Evolutionary conservation across 2,329 filamentous ascomycete species (phyloP), one percentile per base, ranked within the genome.

Genomic region (Aspergillus ustus): DNA sequence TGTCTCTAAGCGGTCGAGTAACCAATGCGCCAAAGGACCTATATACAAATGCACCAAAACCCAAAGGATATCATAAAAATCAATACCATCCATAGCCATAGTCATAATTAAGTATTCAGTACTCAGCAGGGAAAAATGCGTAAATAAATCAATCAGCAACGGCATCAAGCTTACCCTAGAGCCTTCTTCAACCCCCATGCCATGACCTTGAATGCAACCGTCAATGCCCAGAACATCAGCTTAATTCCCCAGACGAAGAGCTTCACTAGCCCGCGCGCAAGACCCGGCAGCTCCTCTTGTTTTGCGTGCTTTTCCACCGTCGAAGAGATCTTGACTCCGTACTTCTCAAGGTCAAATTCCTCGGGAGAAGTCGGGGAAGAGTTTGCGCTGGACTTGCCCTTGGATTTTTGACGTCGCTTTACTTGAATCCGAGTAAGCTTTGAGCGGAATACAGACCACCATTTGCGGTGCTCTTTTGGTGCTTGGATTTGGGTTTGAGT

Each of bases 321-420:
- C 15, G 73, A 69, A n/a, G 62, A 63, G 20, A 73, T 75, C 60
- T 78, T 80, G 7, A 73, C 74, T 13, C 77, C 77, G 37, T 82
- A 79, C 45, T 76, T 78, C 51, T 81, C 80, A 8, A 81, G 70
- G 65, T 82, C 79, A 50, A 81, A 78, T 59, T 82, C 79, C 49
- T 79, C 75, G 44, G 78, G 68, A 59, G 77, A 43, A 2, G 43
- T 44, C 15, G 29, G 20, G 19, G 51, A 40, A 22, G 20, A 22
- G 5, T 19, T 59, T 29, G 46, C 7, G 65, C 46, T 73, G 67
- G 31, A 66, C 71, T 63, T 78, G 74, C 37, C 62, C 63, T 34
- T 64, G 66, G 51, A 57, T 63, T 37, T 62, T 52, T 57, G 60
- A 69, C 57, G 66, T 46, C 40, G 57, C 7, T 20, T 34, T 9